Evolutionary conservation across 2,329 filamentous ascomycete genomes (phyloP).

Genomic region (Ophiostoma novo-ulmi): DNA sequence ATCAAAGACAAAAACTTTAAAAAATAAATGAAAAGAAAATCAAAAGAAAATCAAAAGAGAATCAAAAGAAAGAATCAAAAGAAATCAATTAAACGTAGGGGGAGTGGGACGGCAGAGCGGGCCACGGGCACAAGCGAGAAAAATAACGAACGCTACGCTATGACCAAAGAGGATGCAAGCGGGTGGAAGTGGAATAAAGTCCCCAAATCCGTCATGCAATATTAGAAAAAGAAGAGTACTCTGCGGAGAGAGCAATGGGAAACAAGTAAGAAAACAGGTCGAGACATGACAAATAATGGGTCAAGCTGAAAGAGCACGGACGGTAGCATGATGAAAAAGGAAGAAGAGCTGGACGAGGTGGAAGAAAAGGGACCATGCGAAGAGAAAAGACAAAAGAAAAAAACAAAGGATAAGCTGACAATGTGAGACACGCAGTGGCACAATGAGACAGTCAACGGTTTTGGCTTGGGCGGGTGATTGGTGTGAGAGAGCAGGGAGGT

Average conservation of each 20-base stretch:
- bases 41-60: background rate
- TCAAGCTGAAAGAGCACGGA: background rate
- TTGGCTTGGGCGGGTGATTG: background rate
- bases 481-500: too few relatives aligned
- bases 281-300: background rate
- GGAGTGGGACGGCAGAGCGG: slow-evolving; percentile 4
- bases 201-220: background rate
- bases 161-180: background rate
- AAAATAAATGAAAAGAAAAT: background rate
- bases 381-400: background rate
- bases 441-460: slow-evolving; percentile 16
- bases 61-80: background rate
- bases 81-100: background rate
- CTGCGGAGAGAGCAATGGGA: background rate
- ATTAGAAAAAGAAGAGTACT: background rate
- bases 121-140: slow-evolving; percentile 10
- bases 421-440: slow-evolving; percentile 8
- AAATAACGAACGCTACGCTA: background rate
- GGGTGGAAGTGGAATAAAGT: background rate
- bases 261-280: background rate
- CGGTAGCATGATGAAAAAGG: slow-evolving; percentile 1
- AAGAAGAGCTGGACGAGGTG: background rate
- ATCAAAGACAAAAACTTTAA: background rate
- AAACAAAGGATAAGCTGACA: background rate
- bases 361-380: too few relatives aligned